These are phyloP conservation scores for Fusarium marasasianum DNA, from an alignment of 2,329 filamentous ascomycete genomes.

Conservation along the genomic window DNA sequence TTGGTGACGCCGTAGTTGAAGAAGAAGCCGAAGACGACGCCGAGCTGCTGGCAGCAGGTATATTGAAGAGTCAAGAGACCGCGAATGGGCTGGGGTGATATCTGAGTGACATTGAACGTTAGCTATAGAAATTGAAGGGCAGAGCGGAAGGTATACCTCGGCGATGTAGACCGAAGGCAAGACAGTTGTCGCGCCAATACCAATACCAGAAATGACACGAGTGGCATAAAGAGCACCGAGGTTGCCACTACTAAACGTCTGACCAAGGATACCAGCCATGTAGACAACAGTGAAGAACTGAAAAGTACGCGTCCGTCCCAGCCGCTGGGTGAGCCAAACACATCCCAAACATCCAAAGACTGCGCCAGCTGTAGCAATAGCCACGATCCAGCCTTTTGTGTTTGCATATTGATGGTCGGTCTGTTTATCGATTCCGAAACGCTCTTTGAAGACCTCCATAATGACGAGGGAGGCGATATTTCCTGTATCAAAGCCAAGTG, in stretches of 20 bases:
- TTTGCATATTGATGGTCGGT: constrained; percentile 41
- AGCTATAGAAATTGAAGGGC: fast-evolving
- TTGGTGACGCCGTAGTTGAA: constrained; percentile 49
- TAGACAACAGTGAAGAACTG: constrained; percentile 47
- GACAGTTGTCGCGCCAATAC: constrained; percentile 42
- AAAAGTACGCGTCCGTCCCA: constrained; percentile 38
- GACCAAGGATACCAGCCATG: constrained; percentile 49
- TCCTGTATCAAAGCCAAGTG: constrained; percentile 9
- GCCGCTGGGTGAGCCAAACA: constrained; percentile 36
- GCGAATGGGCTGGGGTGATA: constrained; percentile 42
- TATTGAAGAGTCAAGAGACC: constrained; percentile 47
- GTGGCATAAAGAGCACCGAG: constrained; percentile 39
- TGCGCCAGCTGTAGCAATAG: constrained; percentile 45
- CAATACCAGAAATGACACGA: constrained; percentile 41
- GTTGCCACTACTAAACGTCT: constrained; percentile 43
- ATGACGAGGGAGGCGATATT: constrained; percentile 46
- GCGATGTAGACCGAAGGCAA: constrained; percentile 44
- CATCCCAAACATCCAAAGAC: constrained; percentile 44
- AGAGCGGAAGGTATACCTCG: constrained; percentile 11
- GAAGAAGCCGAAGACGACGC: constrained; percentile 49
- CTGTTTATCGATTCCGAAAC: constrained; percentile 35
- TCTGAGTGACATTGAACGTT: background rate
- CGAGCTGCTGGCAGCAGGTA: constrained; percentile 47
- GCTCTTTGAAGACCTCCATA: constrained; percentile 41
- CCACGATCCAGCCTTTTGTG: constrained; percentile 47